Evolutionary conservation across 768 basidiomycete species (phyloP).

Genomic region (Cystoderma amianthinum): DNA sequence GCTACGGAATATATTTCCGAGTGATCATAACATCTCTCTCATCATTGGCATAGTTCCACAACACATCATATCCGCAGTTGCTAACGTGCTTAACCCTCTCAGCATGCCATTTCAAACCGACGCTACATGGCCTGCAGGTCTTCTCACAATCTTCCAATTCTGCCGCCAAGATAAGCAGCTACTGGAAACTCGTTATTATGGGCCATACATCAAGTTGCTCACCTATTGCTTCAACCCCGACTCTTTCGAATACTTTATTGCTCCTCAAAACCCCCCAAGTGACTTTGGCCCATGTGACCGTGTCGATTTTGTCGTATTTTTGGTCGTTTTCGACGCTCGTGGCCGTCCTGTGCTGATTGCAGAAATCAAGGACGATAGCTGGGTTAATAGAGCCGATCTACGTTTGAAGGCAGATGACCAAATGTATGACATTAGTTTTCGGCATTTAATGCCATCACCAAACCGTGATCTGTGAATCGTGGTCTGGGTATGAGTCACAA

Average conservation of each 20-base stretch:
- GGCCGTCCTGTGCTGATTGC: constrained; percentile 23
- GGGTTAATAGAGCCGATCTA: too few relatives aligned
- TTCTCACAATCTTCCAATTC: not conserved
- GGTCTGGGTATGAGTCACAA: too few relatives aligned
- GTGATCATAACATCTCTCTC: too few relatives aligned
- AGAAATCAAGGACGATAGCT: constrained; percentile 23
- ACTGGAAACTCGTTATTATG: constrained; percentile 25
- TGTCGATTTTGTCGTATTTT: constrained; percentile 17
- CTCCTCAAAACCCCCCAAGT: constrained; percentile 18
- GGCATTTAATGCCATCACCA: too few relatives aligned
- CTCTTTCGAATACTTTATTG: constrained; percentile 22
- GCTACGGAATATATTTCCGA: too few relatives aligned
- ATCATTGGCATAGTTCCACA: too few relatives aligned
- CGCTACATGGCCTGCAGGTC: not conserved
- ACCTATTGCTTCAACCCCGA: constrained; percentile 23
- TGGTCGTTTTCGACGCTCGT: constrained; percentile 21
- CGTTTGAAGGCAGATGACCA: constrained; percentile 20
- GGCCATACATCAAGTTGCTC: constrained; percentile 29
- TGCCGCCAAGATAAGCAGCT: constrained; percentile 9
- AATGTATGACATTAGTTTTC: too few relatives aligned
- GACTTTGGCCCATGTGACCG: constrained; percentile 11
- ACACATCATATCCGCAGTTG: too few relatives aligned
- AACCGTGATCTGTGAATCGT: too few relatives aligned
- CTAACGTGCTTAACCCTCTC: too few relatives aligned
- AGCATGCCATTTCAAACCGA: not conserved